Percentiles rank a stretch among this genome's conserved stretches.
Evolutionary conservation across 1,284 basidiomycete species (phyloP).

Genomic region (Mycena citricolor): DNA sequence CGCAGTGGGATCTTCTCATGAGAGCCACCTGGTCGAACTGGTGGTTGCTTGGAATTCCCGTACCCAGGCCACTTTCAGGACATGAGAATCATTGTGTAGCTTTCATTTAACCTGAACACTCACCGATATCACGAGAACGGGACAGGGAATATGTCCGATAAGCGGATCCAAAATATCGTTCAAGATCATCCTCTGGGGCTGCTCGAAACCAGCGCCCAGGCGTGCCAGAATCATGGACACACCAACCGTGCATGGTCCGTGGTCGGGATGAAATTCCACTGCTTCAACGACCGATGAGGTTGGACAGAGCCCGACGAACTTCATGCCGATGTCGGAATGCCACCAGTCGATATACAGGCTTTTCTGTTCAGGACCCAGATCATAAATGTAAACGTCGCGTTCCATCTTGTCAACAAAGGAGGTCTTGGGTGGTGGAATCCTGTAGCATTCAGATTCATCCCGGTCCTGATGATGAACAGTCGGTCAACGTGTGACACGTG

Average conservation of each 20-base stretch:
- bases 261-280: slow-evolving; percentile 5
- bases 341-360: slow-evolving; percentile 10
- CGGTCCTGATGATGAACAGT: neutral
- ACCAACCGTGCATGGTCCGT: neutral
- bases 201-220: neutral
- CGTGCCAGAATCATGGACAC: slow-evolving; percentile 9
- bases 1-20: neutral
- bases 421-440: neutral
- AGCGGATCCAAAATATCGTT: neutral
- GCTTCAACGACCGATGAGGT: slow-evolving; percentile 1
- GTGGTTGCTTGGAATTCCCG: neutral
- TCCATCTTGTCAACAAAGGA: neutral
- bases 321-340: slow-evolving; percentile 4
- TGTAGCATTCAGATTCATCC: neutral
- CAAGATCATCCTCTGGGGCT: neutral
- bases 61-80: slow-evolving; percentile 13
- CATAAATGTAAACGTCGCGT: too few species aligned
- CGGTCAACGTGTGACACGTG: neutral
- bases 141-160: neutral
- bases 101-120: neutral
- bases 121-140: slow-evolving; percentile 12
- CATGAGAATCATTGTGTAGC: neutral
- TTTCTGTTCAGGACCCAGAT: neutral
- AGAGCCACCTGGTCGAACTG: neutral
- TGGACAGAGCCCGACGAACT: neutral